Evolutionary conservation across 176 grass and related monocot species (phyloP), one percentile per base, ranked within the genome.

Genomic region (Cenchrus americanus): DNA sequence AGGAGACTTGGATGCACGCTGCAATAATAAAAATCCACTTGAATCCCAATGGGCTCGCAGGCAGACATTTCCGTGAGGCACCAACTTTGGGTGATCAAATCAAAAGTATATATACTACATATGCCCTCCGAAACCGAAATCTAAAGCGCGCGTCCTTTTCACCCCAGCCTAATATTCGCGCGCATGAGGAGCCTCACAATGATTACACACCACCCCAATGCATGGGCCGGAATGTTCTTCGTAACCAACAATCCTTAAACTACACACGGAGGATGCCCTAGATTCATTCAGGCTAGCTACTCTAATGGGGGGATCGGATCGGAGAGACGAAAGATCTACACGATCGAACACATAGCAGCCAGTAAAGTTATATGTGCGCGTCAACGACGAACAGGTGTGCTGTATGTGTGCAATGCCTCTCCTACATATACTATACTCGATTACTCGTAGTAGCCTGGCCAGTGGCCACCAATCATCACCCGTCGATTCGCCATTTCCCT

Each of bases 91-190:
- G 34, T 37, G 34, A 81, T 58, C 48, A 13, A 11, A 80, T 9
- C 40, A 65, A 55, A 87, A 62, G 44, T 18, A 42, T 14, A 18
- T 7, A 30, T 30, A 30, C 27, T 30, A 30, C 27, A 30, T 30
- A 30, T 30, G 27, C 27, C 27, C 27, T 30, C 27, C 27, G 27
- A 30, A 30, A 37, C 34, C 27, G 11, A 15, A 59, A 72, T 71
- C 8, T 26, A 73, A 66, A 26, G 26, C 57, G 21, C 5, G 48
- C 23, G 74, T 88, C 87, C 61, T 84, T 88, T 73, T 74, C 48
- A 74, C 21, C 11, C 17, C 21, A 74, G 61, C 87, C 81, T 84
- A 84, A 84, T 82, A 80, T 88, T 88, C 81, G 61, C 69, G 42
- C 81, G 42, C 81, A 51, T 84, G 68, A 32, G 76, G 27, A 75